Evolutionary conservation across 139 green algal species (phyloP).

Genomic region (Zygnema cylindricum): DNA sequence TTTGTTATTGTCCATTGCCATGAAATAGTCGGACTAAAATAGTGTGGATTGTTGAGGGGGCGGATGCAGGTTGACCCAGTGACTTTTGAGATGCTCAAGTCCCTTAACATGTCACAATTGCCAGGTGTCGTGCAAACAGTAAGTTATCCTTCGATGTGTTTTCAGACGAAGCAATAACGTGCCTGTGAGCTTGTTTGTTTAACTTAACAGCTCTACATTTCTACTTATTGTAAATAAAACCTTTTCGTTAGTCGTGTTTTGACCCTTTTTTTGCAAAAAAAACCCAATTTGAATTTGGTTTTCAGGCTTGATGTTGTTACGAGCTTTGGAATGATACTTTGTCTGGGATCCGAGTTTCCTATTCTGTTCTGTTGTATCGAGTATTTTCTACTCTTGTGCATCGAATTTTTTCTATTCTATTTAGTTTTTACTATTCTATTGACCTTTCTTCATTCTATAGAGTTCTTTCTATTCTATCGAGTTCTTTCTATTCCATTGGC

Average conservation of each 20-base stretch:
- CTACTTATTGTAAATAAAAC: not conserved
- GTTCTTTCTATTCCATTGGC: not conserved
- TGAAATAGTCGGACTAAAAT: not conserved
- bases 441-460: not conserved
- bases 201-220: not conserved
- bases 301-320: no score
- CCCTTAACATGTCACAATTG: conserved; percentile 90
- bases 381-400: no score
- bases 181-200: not conserved
- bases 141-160: not conserved
- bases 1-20: not conserved
- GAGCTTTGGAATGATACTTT: no score
- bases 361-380: no score
- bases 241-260: no score
- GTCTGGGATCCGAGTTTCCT: no score
- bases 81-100: conserved; percentile 95
- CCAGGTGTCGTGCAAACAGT: conserved; percentile 76
- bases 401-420: no score
- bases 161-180: not conserved
- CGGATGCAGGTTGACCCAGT: conserved; percentile 84
- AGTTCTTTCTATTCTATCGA: not conserved
- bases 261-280: not conserved
- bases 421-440: no score
- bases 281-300: not conserved
- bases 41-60: not conserved